phyloP scores from a whole-genome alignment of 805 yeast genomes.

The Kodamaea lidongshanica region DNA sequence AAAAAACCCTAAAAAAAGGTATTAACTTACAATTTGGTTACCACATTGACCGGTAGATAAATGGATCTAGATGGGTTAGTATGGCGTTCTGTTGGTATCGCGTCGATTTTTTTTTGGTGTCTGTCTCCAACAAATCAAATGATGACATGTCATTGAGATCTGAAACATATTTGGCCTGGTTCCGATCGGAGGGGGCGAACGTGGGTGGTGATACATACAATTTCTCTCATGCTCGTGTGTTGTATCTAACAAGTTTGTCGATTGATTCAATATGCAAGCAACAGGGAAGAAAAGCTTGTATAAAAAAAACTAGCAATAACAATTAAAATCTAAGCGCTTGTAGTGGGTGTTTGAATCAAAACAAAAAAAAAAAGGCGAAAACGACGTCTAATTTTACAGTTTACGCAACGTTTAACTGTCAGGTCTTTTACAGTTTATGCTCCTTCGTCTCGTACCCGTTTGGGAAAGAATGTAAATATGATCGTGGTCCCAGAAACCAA shows the following conservation, averaged over 20 bases:
- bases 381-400: too few species aligned
- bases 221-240: slow-evolving; percentile 21
- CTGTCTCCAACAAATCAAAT: slow-evolving; percentile 1
- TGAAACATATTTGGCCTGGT: too few species aligned
- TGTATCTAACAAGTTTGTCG: slow-evolving; percentile 1
- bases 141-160: too few species aligned
- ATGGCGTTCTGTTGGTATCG: slow-evolving; percentile 6
- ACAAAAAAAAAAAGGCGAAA: too few species aligned
- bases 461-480: slow-evolving; percentile 1
- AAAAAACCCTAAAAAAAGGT: slow-evolving; percentile 2
- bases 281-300: slow-evolving; percentile 8
- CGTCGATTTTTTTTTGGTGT: background rate
- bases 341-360: slow-evolving; percentile 8
- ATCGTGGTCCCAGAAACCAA: too few species aligned
- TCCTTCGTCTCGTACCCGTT: background rate
- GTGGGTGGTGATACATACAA: too few species aligned
- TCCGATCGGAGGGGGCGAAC: too few species aligned
- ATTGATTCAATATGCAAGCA: slow-evolving; percentile 1
- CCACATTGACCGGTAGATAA: slow-evolving; percentile 98
- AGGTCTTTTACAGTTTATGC: background rate
- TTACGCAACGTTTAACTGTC: too few species aligned
- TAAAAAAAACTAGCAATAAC: slow-evolving; percentile 8
- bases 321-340: slow-evolving; percentile 8
- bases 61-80: slow-evolving; percentile 57
- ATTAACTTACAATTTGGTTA: slow-evolving; percentile 75